phyloP scores from a whole-genome alignment of 2,329 filamentous ascomycete species.

The Madurella mycetomatis region DNA sequence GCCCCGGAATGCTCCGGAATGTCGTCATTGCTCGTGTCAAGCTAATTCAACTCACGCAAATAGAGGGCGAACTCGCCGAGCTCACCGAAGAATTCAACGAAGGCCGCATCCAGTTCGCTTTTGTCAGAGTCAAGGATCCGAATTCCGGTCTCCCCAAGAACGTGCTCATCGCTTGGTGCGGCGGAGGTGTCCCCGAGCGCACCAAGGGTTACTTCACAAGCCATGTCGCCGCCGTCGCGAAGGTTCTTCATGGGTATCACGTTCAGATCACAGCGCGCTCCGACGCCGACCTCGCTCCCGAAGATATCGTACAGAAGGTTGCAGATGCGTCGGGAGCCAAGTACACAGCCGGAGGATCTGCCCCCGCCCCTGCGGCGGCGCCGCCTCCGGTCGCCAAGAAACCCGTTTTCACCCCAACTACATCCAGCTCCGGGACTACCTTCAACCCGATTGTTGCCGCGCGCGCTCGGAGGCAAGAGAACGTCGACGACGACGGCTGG shows the following conservation, averaged over 20 bases:
- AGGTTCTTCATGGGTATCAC: constrained; percentile 93
- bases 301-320: constrained; percentile 87
- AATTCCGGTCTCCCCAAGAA: constrained; percentile 87
- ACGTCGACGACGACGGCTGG: constrained; percentile 85
- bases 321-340: constrained; percentile 92
- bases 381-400: constrained; percentile 79
- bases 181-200: constrained; percentile 93
- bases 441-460: constrained; percentile 67
- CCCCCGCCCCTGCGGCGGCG: constrained; percentile 47
- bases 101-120: constrained; percentile 93
- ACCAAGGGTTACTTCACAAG: constrained; percentile 99
- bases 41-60: constrained; percentile 4
- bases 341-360: constrained; percentile 69
- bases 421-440: constrained; percentile 40
- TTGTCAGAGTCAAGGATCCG: constrained; percentile 92
- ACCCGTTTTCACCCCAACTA: constrained; percentile 82
- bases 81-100: constrained; percentile 95
- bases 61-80: constrained; percentile 86
- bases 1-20: background rate
- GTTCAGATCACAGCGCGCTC: constrained; percentile 95
- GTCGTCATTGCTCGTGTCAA: background rate
- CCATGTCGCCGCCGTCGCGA: constrained; percentile 82
- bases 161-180: constrained; percentile 93
- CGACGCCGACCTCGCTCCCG: constrained; percentile 80
- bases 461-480: constrained; percentile 55